Conservation (phyloP, 2,329 filamentous ascomycete species). For the Pseudogymnoascus sp. region DNA sequence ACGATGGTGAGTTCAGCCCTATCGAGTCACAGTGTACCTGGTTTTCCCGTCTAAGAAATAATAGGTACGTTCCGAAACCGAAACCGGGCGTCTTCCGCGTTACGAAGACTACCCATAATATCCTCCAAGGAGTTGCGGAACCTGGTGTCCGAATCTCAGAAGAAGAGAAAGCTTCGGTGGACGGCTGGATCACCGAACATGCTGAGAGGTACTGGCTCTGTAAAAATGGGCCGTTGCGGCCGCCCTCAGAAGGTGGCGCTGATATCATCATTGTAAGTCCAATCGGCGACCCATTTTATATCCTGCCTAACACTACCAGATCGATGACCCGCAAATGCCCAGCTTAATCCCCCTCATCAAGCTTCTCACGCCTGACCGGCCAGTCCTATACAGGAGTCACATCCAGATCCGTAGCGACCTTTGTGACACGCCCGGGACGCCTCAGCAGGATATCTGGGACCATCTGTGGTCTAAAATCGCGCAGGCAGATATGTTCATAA, state of each 20-base stretch:
- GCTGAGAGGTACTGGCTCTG: conserved; percentile 66
- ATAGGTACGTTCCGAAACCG: conserved; percentile 58
- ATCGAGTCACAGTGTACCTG: not conserved
- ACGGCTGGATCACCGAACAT: conserved; percentile 65
- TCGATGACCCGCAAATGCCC: conserved; percentile 82
- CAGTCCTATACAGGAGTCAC: conserved; percentile 72
- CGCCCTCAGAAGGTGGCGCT: conserved; percentile 60
- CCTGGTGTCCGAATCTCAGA: conserved; percentile 54
- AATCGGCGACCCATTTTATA: not conserved
- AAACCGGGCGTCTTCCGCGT: conserved; percentile 71
- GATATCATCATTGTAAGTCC: conserved; percentile 57
- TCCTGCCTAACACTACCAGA: conserved; percentile 29
- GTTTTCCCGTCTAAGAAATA: not conserved
- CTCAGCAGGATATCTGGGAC: conserved; percentile 65
- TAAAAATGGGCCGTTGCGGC: conserved; percentile 55
- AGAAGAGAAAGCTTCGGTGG: conserved; percentile 54
- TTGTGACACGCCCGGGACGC: conserved; percentile 50
- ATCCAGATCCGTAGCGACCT: conserved; percentile 76
- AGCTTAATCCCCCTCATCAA: conserved; percentile 69
- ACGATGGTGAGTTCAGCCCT: conserved; percentile 53
- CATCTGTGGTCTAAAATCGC: conserved; percentile 67
- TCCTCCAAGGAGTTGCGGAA: conserved; percentile 68
- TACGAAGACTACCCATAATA: conserved; percentile 85
- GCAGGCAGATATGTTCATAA: conserved; percentile 68
- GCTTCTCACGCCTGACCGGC: conserved; percentile 58